Conservation (phyloP, 345 rosid genomes). For the Syzygium jambos region DNA sequence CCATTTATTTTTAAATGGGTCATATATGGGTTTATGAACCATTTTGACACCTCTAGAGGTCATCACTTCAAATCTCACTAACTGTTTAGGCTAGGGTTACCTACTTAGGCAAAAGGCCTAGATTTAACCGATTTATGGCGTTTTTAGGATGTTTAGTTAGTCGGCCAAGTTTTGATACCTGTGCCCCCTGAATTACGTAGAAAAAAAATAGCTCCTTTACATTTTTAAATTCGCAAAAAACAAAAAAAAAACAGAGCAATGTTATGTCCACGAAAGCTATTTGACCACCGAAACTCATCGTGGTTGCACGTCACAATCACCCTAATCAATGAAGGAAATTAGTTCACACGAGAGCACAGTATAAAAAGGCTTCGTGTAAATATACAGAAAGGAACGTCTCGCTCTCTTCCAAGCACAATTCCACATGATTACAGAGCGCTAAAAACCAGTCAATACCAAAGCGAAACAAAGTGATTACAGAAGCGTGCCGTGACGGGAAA, state of each 20-base stretch:
- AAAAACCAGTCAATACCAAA: background rate
- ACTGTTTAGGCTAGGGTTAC: background rate
- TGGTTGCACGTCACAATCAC: background rate
- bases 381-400: background rate
- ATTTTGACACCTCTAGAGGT: too few relatives aligned
- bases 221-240: background rate
- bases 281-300: background rate
- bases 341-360: background rate
- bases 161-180: accelerated
- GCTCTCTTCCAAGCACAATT: background rate
- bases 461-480: background rate
- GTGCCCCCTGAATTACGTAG: background rate
- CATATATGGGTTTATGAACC: too few relatives aligned
- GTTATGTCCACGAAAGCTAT: background rate
- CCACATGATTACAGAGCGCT: background rate
- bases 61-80: background rate
- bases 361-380: background rate
- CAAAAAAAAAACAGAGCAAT: background rate
- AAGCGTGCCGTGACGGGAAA: background rate
- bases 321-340: background rate
- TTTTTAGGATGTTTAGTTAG: background rate
- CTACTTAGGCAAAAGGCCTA: background rate
- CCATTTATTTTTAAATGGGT: too few relatives aligned
- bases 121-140: background rate
- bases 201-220: background rate